Conservation (phyloP, 1,284 basidiomycete genomes). For the Mixia osmundae region DNA sequence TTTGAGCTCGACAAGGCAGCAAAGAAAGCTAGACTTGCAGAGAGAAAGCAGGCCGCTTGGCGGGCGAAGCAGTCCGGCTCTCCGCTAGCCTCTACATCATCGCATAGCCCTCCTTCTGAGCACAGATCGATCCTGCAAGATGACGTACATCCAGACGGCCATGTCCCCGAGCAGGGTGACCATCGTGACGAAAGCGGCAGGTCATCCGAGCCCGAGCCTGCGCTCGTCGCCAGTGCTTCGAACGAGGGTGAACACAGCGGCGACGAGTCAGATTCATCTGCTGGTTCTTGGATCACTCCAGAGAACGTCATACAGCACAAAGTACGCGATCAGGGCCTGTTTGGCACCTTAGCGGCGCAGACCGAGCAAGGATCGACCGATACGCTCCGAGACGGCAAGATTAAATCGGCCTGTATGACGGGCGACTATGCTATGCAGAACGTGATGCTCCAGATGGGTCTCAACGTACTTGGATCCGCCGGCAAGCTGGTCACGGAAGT, state of each 20-base stretch:
- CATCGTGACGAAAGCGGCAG: too few relatives aligned
- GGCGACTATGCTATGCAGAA: constrained; percentile 99
- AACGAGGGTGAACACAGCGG: constrained; percentile 4
- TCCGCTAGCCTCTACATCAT: neutral
- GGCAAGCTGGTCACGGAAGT: constrained; percentile 75
- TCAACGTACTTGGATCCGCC: constrained; percentile 73
- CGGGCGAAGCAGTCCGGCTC: neutral
- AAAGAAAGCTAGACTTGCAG: constrained; percentile 4
- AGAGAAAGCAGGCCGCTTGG: neutral
- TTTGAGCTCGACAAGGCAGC: constrained; percentile 1
- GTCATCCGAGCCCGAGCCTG: too few relatives aligned
- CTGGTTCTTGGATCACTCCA: constrained; percentile 95
- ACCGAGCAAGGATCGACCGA: constrained; percentile 23
- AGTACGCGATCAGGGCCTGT: constrained; percentile 51
- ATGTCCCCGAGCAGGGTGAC: too few relatives aligned
- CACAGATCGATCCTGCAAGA: constrained; percentile 5
- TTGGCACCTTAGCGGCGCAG: constrained; percentile 4
- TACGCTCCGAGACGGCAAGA: neutral
- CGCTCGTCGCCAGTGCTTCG: neutral
- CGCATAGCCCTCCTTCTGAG: neutral
- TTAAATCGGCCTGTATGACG: constrained; percentile 68
- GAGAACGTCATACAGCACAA: constrained; percentile 69
- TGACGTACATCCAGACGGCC: constrained; percentile 5
- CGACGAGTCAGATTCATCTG: constrained; percentile 33
- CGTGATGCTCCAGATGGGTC: constrained; percentile 79